These are phyloP conservation scores for Melanomma pulvis-pyrius DNA, from an alignment of 495 filamentous ascomycete species.

Conservation along the genomic window DNA sequence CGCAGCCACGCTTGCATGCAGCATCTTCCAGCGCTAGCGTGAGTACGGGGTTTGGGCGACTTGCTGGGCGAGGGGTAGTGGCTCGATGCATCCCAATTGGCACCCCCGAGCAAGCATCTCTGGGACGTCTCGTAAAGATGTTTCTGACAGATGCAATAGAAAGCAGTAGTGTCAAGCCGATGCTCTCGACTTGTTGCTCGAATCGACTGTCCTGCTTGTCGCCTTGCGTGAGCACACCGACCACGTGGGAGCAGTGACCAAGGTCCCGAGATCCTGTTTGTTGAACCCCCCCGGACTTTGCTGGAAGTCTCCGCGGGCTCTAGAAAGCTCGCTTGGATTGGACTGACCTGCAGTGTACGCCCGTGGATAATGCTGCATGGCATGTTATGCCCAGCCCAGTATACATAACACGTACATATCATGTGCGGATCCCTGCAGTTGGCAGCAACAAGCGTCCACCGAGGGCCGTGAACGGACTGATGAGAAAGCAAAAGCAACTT, in stretches of 20 bases:
- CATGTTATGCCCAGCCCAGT: background rate
- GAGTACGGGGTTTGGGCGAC: background rate
- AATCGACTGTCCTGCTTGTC: too few species aligned
- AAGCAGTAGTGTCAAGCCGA: too few species aligned
- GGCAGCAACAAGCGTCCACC: background rate
- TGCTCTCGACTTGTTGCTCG: too few species aligned
- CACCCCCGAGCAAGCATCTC: too few species aligned
- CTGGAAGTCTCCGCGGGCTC: background rate
- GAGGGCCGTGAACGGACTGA: background rate
- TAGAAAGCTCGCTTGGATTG: background rate
- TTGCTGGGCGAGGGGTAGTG: too few species aligned
- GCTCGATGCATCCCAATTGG: too few species aligned
- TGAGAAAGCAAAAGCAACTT: background rate
- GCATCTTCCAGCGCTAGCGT: background rate
- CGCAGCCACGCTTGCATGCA: background rate
- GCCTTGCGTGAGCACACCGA: background rate
- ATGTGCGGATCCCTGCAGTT: background rate
- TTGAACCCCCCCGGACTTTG: background rate
- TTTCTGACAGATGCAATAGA: too few species aligned
- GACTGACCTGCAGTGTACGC: background rate
- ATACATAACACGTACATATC: background rate
- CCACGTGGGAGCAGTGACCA: background rate
- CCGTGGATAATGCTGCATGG: background rate
- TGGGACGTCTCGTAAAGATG: too few species aligned
- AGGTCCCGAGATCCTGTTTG: background rate